Evolutionary conservation across 495 filamentous ascomycete genomes (phyloP), one percentile per base, ranked within the genome.

Genomic region (Staphylotrichum tortipilum): DNA sequence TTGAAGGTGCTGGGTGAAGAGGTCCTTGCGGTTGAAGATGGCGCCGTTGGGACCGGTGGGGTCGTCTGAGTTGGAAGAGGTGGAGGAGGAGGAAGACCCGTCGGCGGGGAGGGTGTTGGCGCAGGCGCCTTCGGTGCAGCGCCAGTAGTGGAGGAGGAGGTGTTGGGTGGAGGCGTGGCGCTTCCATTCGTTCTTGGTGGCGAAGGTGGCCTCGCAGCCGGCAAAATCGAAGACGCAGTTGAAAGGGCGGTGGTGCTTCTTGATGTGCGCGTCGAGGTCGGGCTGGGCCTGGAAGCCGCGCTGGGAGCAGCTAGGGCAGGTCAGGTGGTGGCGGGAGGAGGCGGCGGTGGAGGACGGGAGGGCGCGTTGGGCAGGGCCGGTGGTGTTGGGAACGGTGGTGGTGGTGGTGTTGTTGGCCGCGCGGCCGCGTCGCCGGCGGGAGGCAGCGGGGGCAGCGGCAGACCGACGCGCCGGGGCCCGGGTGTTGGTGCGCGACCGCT

Each of bases 181-280:
- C 65, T 96, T 76, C 91, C 91, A 97, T 64, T 95, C 89, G 67
- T 95, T 95, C 65, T 95, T 95, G 53, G 74, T 81, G 15, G 75
- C 78, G 54, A 95, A 95, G 7, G 77, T 85, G 31, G 82, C 80
- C n/a, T 44, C 47, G 67, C 89, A 95, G 36, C 81, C 83, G 59
- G 89, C 90, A 24, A 76, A 79, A 26, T 74, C 66, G 68, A 95
- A 91, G 50, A 84, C 83, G 69, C 91, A 97, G 40, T 74, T 68
- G 63, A 90, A 95, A 0, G 81, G 78, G 3, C 86, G 75, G 45
- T 80, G 71, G 47, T 72, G 18, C 22, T 70, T 69, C 53, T 73
- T 71, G 56, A 71, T 67, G 60, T 81, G 78, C 28, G 62, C 69
- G 41, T 78, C 63, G 2, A 72, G 67, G 21, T 59, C 47, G 14